Base-by-base conservation (phyloP, 2,329 filamentous ascomycete genomes). In the Cladophialophora psammophila region DNA sequence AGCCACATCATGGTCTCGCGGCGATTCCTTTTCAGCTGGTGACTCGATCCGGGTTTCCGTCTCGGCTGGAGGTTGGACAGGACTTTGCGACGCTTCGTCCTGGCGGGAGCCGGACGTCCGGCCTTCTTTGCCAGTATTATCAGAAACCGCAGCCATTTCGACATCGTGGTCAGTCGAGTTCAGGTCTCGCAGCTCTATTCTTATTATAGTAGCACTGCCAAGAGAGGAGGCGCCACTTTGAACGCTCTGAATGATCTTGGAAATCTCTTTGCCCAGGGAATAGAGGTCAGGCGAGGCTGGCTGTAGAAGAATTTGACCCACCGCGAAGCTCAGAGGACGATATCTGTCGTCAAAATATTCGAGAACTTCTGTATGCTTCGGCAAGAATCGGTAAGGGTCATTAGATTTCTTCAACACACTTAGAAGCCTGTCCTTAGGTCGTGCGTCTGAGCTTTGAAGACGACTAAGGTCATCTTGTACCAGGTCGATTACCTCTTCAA, bases 401-500 rank as follows among this genome's bases (percentile, higher is more conserved):
- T 86, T 78, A 50, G 84, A 83, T 55, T 80, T 81, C 72, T 82
- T 84, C n/a, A 89, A 75, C 34, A 82, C 79, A 53, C 79, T 80
- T 12, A 84, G 81, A 12, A 88, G 77, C 55, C 82, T 80, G 69
- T 83, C 84, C 67, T 83, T 85, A 68, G 83, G 80, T 32, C 79
- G 79, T 48, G 82, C 82, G 2, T 84, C 73, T 3, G 85, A 84
- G 5, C 82, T 76, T 71, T 86, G 84, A 48, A 82, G 76, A 31
- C 84, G 75, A 9, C 87, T 87, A 13, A 89, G 76, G 50, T 80
- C 81, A 74, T 90, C 88, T 63, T 85, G 78, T 2, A 90, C 75
- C 32, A 81, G 78, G 26, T 75, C 73, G 2, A 88, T 77, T 1
- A 87, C 78, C 58, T 80, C 75, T 31, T 80, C 78, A 40, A 88